Percentiles rank a stretch among this genome's conserved stretches.
These are phyloP conservation scores for Diaporthe vexans DNA, from an alignment of 2,329 filamentous ascomycete species.

Conservation along the genomic window DNA sequence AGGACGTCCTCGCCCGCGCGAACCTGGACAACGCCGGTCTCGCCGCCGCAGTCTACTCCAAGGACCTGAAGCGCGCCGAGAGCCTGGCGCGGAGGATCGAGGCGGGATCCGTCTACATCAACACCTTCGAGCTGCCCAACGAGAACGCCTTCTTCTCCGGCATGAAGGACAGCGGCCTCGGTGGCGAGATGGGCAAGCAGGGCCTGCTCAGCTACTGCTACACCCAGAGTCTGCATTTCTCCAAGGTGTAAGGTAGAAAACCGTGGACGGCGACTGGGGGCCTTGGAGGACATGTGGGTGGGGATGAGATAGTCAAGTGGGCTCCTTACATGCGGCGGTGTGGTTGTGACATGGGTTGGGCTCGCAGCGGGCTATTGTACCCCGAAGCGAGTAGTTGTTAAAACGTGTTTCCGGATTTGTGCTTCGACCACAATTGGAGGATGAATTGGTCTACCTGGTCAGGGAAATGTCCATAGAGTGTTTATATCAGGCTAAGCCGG, in stretches of 20 bases:
- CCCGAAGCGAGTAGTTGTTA: background rate
- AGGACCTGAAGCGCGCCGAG: constrained; percentile 64
- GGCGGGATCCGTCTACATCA: constrained; percentile 73
- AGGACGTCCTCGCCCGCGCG: constrained; percentile 69
- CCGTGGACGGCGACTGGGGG: no score
- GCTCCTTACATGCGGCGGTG: background rate
- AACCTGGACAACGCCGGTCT: constrained; percentile 68
- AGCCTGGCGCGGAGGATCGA: constrained; percentile 67
- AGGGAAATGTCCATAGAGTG: background rate
- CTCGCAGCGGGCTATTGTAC: background rate
- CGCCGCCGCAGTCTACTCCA: constrained; percentile 70
- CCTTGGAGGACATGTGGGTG: background rate
- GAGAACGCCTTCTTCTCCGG: constrained; percentile 50
- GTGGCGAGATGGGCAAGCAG: constrained; percentile 53
- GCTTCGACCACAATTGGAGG: background rate
- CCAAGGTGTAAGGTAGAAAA: constrained; percentile 44
- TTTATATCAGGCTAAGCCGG: background rate
- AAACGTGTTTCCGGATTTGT: background rate
- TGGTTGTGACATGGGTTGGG: background rate
- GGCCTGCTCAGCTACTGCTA: constrained; percentile 51
- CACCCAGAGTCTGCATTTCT: constrained; percentile 51
- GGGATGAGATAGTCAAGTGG: background rate
- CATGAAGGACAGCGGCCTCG: constrained; percentile 52
- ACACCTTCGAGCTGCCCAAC: constrained; percentile 54
- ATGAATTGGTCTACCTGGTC: no score